These are phyloP conservation scores for Sextonia rubra DNA, from an alignment of 164 flowering plant genomes.

Conservation along the genomic window DNA sequence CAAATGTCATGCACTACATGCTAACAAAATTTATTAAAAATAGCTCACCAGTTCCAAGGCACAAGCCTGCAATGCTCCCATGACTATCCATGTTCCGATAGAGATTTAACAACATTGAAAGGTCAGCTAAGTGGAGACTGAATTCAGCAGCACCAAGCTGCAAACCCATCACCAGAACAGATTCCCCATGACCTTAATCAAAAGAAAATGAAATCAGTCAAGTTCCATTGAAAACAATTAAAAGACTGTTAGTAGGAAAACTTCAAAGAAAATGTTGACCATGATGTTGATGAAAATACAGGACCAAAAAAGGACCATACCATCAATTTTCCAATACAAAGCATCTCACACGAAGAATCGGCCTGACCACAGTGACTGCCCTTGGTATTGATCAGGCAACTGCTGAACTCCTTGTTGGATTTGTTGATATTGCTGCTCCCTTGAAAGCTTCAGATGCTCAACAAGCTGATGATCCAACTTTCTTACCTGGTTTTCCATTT, in stretches of 20 bases:
- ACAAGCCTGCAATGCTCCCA: conserved; percentile 61
- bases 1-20: too few species aligned
- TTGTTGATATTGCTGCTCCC: conserved; percentile 42
- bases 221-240: too few species aligned
- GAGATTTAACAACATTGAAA: conserved; percentile 42
- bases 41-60: conserved; percentile 46
- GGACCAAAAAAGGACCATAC: conserved; percentile 23
- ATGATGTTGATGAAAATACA: neutral
- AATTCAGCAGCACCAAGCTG: conserved; percentile 38
- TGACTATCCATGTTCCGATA: conserved; percentile 53
- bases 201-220: too few species aligned
- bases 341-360: conserved; percentile 71
- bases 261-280: too few species aligned
- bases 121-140: conserved; percentile 34
- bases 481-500: conserved; percentile 37
- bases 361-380: conserved; percentile 70
- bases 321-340: conserved; percentile 25
- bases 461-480: conserved; percentile 44
- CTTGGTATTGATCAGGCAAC: conserved; percentile 63
- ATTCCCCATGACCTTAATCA: conserved; percentile 18
- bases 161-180: conserved; percentile 37
- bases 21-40: too few species aligned
- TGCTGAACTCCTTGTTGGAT: conserved; percentile 48
- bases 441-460: conserved; percentile 41
- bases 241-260: too few species aligned